Evolutionary conservation across 1,284 basidiomycete species (phyloP), one percentile per base, ranked within the genome.

Genomic region (Cerioporus squamosus): DNA sequence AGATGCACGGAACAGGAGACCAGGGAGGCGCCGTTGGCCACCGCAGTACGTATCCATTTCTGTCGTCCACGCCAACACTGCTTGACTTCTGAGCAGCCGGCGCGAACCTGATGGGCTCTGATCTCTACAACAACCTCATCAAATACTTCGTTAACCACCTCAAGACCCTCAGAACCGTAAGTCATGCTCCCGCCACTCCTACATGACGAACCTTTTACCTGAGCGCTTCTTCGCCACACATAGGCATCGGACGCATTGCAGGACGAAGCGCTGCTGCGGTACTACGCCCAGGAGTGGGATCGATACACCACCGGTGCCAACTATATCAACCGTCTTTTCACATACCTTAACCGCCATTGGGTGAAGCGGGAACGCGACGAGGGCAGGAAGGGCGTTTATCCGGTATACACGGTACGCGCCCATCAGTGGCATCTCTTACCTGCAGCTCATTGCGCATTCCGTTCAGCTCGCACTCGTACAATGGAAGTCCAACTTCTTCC

Each of bases 261-360:
- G 61, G 95, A 97, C 71, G 89, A 96, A 64, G 91, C 90, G 18
- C 82, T 99, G 42, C 79, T 99, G 59, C 88, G 89, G 64, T 98
- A 93, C 76, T 99, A 99, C 70, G 94, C 94, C 3, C 75, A 81
- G 55, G 93, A 98, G 74, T 99, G 97, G 97, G 92, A 95, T 70
- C 85, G 95, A 43, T 99, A 98, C 77, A 99, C 97, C 0, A 95
- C 90, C 0, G 97, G 97, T 58, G 95, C 97, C 9, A 95, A 94
- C 74, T 98, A 96, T 74, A 91, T 99, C 71, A 95, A 97, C 72
- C 89, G 95, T 60, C 78, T 99, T 43, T 98, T 98, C 80, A 92
- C 94, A 20, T 98, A 98, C 76, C 86, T 98, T 60, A 98, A 99
- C 74, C 93, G 97, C 59, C 95, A 98, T 77, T 99, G 97, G 97